These are phyloP conservation scores for Schwanniomyces yamadae DNA, from an alignment of 805 yeast species.

Conservation along the genomic window DNA sequence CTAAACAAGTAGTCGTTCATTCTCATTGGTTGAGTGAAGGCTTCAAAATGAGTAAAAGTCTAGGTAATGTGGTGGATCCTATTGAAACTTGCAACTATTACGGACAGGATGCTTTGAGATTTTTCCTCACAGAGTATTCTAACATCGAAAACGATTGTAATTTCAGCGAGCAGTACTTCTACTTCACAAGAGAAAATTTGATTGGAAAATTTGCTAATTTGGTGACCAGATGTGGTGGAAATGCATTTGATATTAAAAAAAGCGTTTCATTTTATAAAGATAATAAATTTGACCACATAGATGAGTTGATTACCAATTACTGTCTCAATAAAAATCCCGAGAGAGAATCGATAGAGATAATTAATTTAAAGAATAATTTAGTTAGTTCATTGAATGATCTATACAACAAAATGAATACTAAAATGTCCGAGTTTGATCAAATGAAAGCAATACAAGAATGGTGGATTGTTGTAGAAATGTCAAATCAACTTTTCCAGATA, in stretches of 20 bases:
- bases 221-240: constrained; percentile 69
- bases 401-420: constrained; percentile 37
- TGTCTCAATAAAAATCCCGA: constrained; percentile 1
- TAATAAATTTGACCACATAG: constrained; percentile 23
- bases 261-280: constrained; percentile 33
- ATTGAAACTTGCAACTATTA: constrained; percentile 57
- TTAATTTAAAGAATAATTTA: constrained; percentile 21
- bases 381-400: constrained; percentile 32
- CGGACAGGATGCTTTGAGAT: constrained; percentile 72
- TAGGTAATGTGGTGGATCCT: constrained; percentile 95
- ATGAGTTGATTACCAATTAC: constrained; percentile 15
- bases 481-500: constrained; percentile 66
- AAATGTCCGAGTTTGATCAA: constrained; percentile 49
- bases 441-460: constrained; percentile 55
- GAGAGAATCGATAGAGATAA: constrained; percentile 12
- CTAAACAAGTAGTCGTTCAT: constrained; percentile 79
- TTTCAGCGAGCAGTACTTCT: constrained; percentile 59
- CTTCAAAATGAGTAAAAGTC: constrained; percentile 87
- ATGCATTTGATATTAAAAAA: constrained; percentile 56
- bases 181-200: constrained; percentile 56
- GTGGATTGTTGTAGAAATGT: constrained; percentile 57
- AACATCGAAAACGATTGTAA: constrained; percentile 77
- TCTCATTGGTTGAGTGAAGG: constrained; percentile 94
- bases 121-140: constrained; percentile 74
- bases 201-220: constrained; percentile 84